These are phyloP conservation scores for Tylopilus plumbeoviolaceoides DNA, from an alignment of 768 basidiomycete genomes.

Conservation along the genomic window DNA sequence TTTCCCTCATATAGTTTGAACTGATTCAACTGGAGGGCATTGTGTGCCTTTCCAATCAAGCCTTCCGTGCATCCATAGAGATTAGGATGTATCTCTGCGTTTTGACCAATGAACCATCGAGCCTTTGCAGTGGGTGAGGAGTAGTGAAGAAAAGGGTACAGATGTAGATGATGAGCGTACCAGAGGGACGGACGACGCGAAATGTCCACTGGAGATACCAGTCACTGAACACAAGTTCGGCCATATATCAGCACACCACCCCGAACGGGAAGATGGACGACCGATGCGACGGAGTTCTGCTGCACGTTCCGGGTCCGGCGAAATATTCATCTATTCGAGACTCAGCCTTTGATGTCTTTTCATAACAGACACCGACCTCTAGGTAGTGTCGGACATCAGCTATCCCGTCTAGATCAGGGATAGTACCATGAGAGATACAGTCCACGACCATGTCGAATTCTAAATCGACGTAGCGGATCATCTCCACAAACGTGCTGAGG, in stretches of 20 bases:
- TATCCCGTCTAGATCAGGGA: conserved; percentile 1
- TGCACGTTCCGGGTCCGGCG: too few relatives aligned
- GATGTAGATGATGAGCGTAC: too few relatives aligned
- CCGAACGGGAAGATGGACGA: too few relatives aligned
- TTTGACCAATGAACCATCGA: too few relatives aligned
- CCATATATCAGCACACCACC: too few relatives aligned
- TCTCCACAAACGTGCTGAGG: conserved; percentile 12
- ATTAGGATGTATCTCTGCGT: neutral
- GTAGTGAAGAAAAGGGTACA: too few relatives aligned
- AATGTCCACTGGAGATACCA: too few relatives aligned
- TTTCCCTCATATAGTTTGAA: neutral
- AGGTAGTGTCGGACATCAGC: neutral
- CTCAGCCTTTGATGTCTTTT: neutral
- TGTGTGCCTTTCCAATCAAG: too few relatives aligned
- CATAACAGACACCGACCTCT: neutral
- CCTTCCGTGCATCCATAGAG: too few relatives aligned
- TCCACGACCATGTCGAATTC: conserved; percentile 12
- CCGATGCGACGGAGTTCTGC: too few relatives aligned
- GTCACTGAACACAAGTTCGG: neutral
- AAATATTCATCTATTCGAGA: neutral
- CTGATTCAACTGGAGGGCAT: neutral
- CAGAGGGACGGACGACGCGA: too few relatives aligned
- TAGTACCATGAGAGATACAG: conserved; percentile 9
- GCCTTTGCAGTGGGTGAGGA: too few relatives aligned
- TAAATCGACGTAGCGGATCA: conserved; percentile 6